Evolutionary conservation across 495 filamentous ascomycete species (phyloP).

Genomic region (Hypoxylon lienhwacheense): DNA sequence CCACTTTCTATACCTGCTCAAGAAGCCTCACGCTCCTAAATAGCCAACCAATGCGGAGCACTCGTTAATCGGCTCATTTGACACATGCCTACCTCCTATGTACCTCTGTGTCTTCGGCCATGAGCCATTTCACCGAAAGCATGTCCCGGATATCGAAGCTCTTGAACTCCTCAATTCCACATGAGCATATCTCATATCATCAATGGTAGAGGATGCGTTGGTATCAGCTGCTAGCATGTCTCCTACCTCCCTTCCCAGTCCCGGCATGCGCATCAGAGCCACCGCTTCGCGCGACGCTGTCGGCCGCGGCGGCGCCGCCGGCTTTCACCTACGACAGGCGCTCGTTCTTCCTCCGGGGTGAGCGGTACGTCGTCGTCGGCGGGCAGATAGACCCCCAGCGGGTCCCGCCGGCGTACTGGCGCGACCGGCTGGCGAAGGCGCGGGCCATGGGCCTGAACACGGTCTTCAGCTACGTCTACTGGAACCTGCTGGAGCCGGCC

Average conservation of each 20-base stretch:
- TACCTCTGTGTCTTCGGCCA: no score
- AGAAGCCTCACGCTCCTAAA: no score
- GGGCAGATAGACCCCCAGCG: constrained; percentile 56
- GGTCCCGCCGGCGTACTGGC: constrained; percentile 49
- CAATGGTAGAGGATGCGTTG: constrained; percentile 13
- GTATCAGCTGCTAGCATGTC: background rate
- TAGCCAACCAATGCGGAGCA: no score
- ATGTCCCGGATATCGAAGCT: background rate
- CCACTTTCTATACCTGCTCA: no score
- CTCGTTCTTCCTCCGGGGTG: constrained; percentile 48
- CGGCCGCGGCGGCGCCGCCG: constrained; percentile 16
- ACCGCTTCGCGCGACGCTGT: constrained; percentile 11
- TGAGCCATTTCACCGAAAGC: no score
- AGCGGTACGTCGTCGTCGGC: constrained; percentile 49
- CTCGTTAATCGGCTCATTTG: no score
- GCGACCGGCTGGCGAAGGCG: constrained; percentile 45
- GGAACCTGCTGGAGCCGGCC: constrained; percentile 49
- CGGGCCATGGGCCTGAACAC: constrained; percentile 53
- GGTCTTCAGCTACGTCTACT: constrained; percentile 53
- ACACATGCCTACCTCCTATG: no score
- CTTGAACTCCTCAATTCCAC: background rate
- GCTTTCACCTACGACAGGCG: constrained; percentile 36
- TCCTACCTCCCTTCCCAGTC: background rate
- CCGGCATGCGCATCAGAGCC: constrained; percentile 7
- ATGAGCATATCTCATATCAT: no score